Conservation (phyloP, 176 grass and related monocot species). For the Oryza coarctata region DNA sequence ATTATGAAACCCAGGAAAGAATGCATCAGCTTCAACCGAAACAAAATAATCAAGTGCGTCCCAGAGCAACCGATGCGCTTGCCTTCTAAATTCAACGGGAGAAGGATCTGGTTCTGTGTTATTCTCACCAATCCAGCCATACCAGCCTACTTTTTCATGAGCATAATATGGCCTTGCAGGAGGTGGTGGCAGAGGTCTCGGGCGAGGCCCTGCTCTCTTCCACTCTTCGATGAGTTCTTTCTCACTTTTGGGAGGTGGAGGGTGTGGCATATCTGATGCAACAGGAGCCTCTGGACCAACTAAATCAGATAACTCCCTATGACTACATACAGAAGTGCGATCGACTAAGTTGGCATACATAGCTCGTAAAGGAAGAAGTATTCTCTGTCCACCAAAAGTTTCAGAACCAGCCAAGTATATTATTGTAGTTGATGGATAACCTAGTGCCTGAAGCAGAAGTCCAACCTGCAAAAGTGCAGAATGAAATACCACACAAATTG, state of each 20-base stretch:
- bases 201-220: conserved; percentile 82
- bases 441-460: conserved; percentile 86
- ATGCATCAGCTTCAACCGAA: conserved; percentile 92
- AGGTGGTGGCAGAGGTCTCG: conserved; percentile 84
- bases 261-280: conserved; percentile 53
- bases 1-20: conserved; percentile 95
- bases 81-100: conserved; percentile 59
- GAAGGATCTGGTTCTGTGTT: conserved; percentile 69
- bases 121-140: conserved; percentile 93
- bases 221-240: conserved; percentile 87
- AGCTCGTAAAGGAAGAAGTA: conserved; percentile 82
- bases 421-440: conserved; percentile 83
- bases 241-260: conserved; percentile 58
- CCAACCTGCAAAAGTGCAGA: conserved; percentile 61
- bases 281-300: conserved; percentile 79
- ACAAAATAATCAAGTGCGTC: conserved; percentile 97
- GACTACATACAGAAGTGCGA: conserved; percentile 71
- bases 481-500: conserved; percentile 27
- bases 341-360: conserved; percentile 92
- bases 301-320: conserved; percentile 64
- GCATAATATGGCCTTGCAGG: conserved; percentile 91
- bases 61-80: conserved; percentile 85
- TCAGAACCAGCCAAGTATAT: conserved; percentile 97
- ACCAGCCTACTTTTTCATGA: conserved; percentile 97
- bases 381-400: conserved; percentile 90